A percentile compares a stretch with the other conserved stretches of the same genome.
phyloP scores from a whole-genome alignment of 2,329 filamentous ascomycete species.

The Metarhizium robertsii region DNA sequence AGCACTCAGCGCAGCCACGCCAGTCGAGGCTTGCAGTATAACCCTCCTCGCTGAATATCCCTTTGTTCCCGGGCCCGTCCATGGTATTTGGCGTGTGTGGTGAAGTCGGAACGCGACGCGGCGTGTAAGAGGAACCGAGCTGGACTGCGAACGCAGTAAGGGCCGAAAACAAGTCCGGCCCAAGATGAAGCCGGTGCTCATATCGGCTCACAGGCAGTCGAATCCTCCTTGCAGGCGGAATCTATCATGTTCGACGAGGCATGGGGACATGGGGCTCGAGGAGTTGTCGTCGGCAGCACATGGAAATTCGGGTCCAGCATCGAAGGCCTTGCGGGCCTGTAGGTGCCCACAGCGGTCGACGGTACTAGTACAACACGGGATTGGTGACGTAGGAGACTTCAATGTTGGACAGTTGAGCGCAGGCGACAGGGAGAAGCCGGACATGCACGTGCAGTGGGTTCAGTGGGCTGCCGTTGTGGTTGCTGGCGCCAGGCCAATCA shows the following conservation, averaged over 20 bases:
- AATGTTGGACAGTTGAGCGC: too few species aligned
- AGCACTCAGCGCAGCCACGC: slow-evolving; percentile 39
- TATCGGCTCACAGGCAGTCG: slow-evolving; percentile 22
- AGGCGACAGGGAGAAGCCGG: neutral
- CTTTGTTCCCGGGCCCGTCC: slow-evolving; percentile 8
- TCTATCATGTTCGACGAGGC: slow-evolving; percentile 10
- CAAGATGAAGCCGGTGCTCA: slow-evolving; percentile 35
- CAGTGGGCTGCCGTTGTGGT: neutral
- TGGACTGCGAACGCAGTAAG: slow-evolving; percentile 19
- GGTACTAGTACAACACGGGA: neutral
- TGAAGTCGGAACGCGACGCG: slow-evolving; percentile 17
- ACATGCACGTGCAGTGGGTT: neutral
- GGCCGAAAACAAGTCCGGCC: slow-evolving; percentile 35
- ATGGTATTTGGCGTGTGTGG: slow-evolving; percentile 16
- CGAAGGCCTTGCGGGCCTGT: neutral
- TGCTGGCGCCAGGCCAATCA: neutral
- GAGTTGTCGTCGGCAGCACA: neutral
- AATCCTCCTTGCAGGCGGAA: slow-evolving; percentile 1
- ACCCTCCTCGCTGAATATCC: slow-evolving; percentile 13
- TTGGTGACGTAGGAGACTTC: slow-evolving; percentile 12
- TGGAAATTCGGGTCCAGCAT: neutral
- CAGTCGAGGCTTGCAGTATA: slow-evolving; percentile 29
- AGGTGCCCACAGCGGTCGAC: neutral
- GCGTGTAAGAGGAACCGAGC: slow-evolving; percentile 11
- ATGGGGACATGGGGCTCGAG: neutral